These are phyloP conservation scores for Corymbia citriodora DNA, from an alignment of 441 rosid species.

Conservation along the genomic window DNA sequence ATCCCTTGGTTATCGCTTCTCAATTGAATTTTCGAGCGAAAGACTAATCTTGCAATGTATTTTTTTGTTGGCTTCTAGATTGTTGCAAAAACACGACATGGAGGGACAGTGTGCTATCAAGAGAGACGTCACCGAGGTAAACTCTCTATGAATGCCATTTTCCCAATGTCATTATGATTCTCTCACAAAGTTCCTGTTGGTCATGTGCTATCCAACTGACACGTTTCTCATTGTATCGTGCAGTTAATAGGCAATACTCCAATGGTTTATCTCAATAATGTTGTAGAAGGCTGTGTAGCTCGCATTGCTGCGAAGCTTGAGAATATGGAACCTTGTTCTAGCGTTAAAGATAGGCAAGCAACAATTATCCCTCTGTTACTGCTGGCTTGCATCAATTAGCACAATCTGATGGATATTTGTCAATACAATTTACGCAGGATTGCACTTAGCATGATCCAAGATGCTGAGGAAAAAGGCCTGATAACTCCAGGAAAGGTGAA, in stretches of 20 bases:
- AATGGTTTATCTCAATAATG: slow-evolving; percentile 63
- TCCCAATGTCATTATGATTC: not conserved
- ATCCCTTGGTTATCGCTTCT: not conserved
- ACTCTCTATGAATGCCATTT: not conserved
- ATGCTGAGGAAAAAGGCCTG: slow-evolving; percentile 76
- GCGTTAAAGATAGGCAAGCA: slow-evolving; percentile 63
- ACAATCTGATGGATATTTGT: not conserved
- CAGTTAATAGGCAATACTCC: slow-evolving; percentile 75
- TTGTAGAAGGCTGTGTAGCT: slow-evolving; percentile 68
- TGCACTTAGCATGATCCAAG: slow-evolving; percentile 69
- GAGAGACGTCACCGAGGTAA: slow-evolving; percentile 69
- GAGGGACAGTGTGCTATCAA: slow-evolving; percentile 44
- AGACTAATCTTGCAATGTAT: not conserved
- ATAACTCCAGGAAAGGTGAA: slow-evolving; percentile 77
- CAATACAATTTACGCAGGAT: slow-evolving; percentile 26
- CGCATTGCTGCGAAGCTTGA: slow-evolving; percentile 80
- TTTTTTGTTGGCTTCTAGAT: not conserved
- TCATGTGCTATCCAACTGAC: not conserved
- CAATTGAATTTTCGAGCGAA: not conserved
- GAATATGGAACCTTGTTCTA: slow-evolving; percentile 60
- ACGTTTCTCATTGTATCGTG: not conserved
- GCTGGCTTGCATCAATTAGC: not conserved
- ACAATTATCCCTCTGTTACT: not conserved
- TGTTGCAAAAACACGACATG: slow-evolving; percentile 19
- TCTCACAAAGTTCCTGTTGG: not conserved